A percentile compares a stretch with the other conserved stretches of the same genome.
phyloP scores from a whole-genome alignment of 495 filamentous ascomycete genomes.

The Lophiotrema nucula region DNA sequence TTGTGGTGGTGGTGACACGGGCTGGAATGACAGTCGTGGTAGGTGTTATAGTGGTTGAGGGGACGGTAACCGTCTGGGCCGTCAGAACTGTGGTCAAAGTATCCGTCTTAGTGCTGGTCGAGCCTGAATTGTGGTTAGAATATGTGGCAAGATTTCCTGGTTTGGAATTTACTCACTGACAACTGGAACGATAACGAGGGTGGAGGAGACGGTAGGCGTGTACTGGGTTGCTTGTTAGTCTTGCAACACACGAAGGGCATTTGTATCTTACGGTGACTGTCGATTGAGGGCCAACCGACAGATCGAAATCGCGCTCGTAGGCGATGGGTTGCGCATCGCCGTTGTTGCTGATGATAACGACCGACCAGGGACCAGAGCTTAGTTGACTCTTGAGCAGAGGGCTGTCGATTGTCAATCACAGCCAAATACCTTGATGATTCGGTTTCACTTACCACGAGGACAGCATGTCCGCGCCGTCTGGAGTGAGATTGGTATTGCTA shows the following conservation, averaged over 20 bases:
- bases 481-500: slow-evolving; percentile 34
- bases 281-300: slow-evolving; percentile 38
- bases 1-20: slow-evolving; percentile 31
- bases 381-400: slow-evolving; percentile 38
- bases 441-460: slow-evolving; percentile 34
- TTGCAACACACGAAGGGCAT: too few species aligned
- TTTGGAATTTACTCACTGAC: slow-evolving; percentile 32
- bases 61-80: slow-evolving; percentile 32
- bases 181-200: slow-evolving; percentile 29
- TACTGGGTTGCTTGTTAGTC: slow-evolving; percentile 11
- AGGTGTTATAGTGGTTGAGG: slow-evolving; percentile 32
- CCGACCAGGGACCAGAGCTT: slow-evolving; percentile 37
- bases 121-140: slow-evolving; percentile 2
- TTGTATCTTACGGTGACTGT: slow-evolving; percentile 35
- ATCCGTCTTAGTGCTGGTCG: slow-evolving; percentile 28
- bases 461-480: slow-evolving; percentile 37
- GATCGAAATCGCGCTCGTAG: slow-evolving; percentile 41
- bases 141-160: too few species aligned
- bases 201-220: slow-evolving; percentile 29
- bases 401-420: slow-evolving; percentile 1
- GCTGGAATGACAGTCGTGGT: slow-evolving; percentile 36
- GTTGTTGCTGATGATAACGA: slow-evolving; percentile 43
- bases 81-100: slow-evolving; percentile 22
- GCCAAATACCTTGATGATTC: neutral
- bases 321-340: slow-evolving; percentile 37